These are phyloP conservation scores for Dichotomopilus funicola DNA, from an alignment of 2,329 filamentous ascomycete species.

Conservation along the genomic window DNA sequence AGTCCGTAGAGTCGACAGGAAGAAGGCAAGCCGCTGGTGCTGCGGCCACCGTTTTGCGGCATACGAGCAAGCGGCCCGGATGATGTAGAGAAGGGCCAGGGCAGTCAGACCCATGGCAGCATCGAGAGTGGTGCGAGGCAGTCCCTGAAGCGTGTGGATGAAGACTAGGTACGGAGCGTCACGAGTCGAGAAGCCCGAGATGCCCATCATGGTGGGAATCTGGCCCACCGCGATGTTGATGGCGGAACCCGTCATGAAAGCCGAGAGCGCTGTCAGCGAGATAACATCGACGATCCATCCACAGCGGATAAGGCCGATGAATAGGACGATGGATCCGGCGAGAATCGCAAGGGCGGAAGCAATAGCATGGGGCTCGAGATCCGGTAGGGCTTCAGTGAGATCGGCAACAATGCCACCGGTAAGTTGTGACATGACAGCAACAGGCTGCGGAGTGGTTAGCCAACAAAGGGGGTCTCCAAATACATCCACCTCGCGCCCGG, in stretches of 20 bases:
- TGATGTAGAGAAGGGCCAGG: slow-evolving; percentile 67
- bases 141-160: slow-evolving; percentile 71
- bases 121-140: slow-evolving; percentile 63
- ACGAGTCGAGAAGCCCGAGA: slow-evolving; percentile 65
- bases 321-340: slow-evolving; percentile 67
- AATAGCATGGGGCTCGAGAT: slow-evolving; percentile 57
- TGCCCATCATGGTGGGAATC: slow-evolving; percentile 73
- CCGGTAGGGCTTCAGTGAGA: slow-evolving; percentile 50
- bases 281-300: slow-evolving; percentile 95
- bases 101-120: slow-evolving; percentile 85
- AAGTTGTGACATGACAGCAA: slow-evolving; percentile 90
- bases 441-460: slow-evolving; percentile 51
- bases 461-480: slow-evolving; percentile 1
- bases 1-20: slow-evolving; percentile 82
- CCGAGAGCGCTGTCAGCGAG: slow-evolving; percentile 79
- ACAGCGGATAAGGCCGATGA: slow-evolving; percentile 69
- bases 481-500: background rate
- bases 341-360: slow-evolving; percentile 75
- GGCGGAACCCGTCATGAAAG: slow-evolving; percentile 95
- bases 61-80: slow-evolving; percentile 59
- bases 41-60: slow-evolving; percentile 63
- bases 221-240: slow-evolving; percentile 84
- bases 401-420: slow-evolving; percentile 73
- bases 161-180: slow-evolving; percentile 75
- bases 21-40: slow-evolving; percentile 74